These are phyloP conservation scores for Lentinus tigrinus DNA, from an alignment of 768 basidiomycete genomes.

Conservation along the genomic window DNA sequence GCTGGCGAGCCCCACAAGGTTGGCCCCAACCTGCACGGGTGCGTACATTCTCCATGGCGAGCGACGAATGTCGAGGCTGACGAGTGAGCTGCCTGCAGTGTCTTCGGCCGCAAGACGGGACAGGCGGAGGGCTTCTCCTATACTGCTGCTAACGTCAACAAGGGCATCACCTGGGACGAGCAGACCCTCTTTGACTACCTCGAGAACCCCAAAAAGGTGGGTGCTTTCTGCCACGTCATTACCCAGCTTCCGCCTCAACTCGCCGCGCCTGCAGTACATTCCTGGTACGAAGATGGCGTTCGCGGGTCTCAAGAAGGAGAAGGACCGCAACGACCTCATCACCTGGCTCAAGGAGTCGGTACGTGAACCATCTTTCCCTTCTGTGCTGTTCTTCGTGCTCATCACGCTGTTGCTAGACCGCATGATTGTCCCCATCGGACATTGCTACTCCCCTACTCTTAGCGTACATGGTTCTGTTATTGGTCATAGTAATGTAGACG, in stretches of 20 bases:
- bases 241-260: not conserved
- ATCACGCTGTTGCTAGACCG: slow-evolving; percentile 3
- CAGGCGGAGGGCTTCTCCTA: slow-evolving; percentile 85
- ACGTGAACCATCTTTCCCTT: slow-evolving; percentile 28
- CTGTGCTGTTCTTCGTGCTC: not conserved
- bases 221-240: slow-evolving; percentile 24
- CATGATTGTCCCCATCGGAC: slow-evolving; percentile 9
- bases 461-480: slow-evolving; percentile 12
- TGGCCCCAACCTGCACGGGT: slow-evolving; percentile 95
- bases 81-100: slow-evolving; percentile 36
- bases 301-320: slow-evolving; percentile 97
- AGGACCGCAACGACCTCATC: slow-evolving; percentile 94
- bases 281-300: slow-evolving; percentile 99
- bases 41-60: slow-evolving; percentile 27
- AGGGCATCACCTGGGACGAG: slow-evolving; percentile 86
- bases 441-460: slow-evolving; percentile 4
- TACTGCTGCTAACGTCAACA: slow-evolving; percentile 94
- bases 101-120: slow-evolving; percentile 87
- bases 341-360: slow-evolving; percentile 78
- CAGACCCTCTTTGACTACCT: slow-evolving; percentile 93
- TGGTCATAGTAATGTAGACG: slow-evolving; percentile 25
- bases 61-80: slow-evolving; percentile 6
- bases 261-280: slow-evolving; percentile 60
- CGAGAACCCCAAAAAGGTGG: slow-evolving; percentile 95
- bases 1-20: slow-evolving; percentile 82